Base-by-base conservation (phyloP, 106 monocot genomes). In the Ottelia alismoides region DNA sequence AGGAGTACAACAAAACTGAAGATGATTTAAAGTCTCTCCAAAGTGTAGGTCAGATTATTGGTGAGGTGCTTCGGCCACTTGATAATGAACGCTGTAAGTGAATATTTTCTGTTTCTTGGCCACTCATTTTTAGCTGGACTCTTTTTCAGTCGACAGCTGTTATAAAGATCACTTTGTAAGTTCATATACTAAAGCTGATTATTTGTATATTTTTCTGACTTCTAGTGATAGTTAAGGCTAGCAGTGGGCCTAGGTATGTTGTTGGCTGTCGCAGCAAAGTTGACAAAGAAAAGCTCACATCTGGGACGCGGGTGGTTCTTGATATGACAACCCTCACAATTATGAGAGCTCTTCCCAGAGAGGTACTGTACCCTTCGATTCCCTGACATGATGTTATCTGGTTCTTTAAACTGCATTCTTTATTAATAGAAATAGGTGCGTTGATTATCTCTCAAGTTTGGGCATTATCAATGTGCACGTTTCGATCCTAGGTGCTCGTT, bases 261-360 rank as follows among this genome's bases (percentile, higher is more conserved):
- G 94, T 96, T 68, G 94, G 94, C 48, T 96, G 94, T 67, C 81
- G 94, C 10, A 96, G 88, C 53, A 96, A 96, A 65, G 94, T 96
- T 51, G 94, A 96, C 49, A 84, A 84, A 58, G 88, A 84, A 64
- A 96, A 96, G 53, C 69, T 96, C 20, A 84, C 78, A 64, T 61
- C 94, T 63, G 94, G 94, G 58, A 96, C 94, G 30, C 88, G 94
- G 63, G 84, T 96, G 7, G 94, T 96, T 32, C 88, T 96, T 60
- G 94, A 96, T 59, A 96, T 96, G 94, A 96, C 94, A 14, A 96
- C 94, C 10, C 81, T 96, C 22, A 96, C 94, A 27, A 96, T 96
- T 30, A 96, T 96, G 94, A 62, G 94, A 23, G 84, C 88, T 65
- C 81, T 96, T 63, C 94, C 94, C 40, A 63, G 94, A 44, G 94